These are phyloP conservation scores for Vanilla planifolia DNA, from an alignment of 106 monocot species.

Conservation along the genomic window DNA sequence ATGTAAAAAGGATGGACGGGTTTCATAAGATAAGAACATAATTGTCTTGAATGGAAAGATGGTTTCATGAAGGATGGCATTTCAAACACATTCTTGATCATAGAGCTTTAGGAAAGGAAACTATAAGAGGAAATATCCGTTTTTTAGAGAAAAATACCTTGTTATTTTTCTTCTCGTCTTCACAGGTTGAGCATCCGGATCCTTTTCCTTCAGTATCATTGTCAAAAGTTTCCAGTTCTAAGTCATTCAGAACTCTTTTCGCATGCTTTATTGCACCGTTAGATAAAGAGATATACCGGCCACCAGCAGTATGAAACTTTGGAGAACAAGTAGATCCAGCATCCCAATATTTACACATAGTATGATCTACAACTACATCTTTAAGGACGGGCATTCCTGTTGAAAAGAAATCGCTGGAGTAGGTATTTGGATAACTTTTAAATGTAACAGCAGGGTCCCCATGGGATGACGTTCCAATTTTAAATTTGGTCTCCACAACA, in stretches of 20 bases:
- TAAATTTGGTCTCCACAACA: neutral
- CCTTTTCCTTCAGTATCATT: conserved; percentile 11
- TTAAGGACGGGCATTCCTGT: conserved; percentile 9
- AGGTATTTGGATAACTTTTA: conserved; percentile 1
- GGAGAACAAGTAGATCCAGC: conserved; percentile 8
- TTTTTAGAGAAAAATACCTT: conserved; percentile 20
- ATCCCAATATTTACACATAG: neutral
- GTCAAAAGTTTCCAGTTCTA: conserved; percentile 12
- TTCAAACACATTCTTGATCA: conserved; percentile 2
- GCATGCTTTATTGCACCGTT: conserved; percentile 62
- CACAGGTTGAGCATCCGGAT: neutral
- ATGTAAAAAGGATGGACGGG: neutral
- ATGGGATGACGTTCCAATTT: neutral
- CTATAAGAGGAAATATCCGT: conserved; percentile 21
- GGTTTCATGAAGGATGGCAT: neutral
- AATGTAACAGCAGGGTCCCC: conserved; percentile 1
- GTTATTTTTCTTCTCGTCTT: conserved; percentile 17
- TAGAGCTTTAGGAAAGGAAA: conserved; percentile 7
- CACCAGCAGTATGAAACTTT: conserved; percentile 63
- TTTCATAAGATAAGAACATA: conserved; percentile 2
- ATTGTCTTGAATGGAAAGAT: conserved; percentile 2
- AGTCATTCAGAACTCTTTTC: conserved; percentile 57
- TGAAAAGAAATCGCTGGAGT: conserved; percentile 3
- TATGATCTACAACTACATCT: conserved; percentile 6
- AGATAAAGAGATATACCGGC: conserved; percentile 59